phyloP scores from a whole-genome alignment of 495 filamentous ascomycete genomes.

The Trichoderma virens region DNA sequence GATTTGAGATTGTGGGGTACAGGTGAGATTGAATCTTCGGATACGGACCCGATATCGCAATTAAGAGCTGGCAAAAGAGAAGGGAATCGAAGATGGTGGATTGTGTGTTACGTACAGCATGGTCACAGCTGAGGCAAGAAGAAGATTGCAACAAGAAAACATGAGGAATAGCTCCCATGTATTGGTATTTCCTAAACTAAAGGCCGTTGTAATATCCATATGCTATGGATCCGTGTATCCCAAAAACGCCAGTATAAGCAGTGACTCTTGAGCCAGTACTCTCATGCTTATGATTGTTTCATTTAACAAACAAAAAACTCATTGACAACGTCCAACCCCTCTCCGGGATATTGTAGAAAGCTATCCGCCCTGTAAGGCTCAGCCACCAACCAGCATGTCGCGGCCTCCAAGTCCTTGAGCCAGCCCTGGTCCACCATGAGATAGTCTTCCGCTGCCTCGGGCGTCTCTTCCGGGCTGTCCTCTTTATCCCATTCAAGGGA shows the following conservation, averaged over 20 bases:
- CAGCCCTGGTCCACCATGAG: background rate
- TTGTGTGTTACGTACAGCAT: too few species aligned
- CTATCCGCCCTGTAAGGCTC: background rate
- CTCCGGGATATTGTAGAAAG: background rate
- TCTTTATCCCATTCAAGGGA: background rate
- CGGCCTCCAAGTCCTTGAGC: background rate
- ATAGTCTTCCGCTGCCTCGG: background rate
- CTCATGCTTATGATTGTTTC: background rate
- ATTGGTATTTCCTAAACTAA: too few species aligned
- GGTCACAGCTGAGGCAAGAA: too few species aligned
- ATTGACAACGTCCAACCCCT: background rate
- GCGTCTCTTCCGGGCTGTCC: background rate
- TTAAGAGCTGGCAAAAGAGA: background rate
- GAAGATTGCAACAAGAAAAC: too few species aligned
- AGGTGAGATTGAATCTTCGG: background rate
- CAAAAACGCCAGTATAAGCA: background rate
- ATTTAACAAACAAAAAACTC: background rate
- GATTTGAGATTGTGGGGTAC: background rate
- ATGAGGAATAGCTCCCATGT: background rate
- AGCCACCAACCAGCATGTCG: constrained; percentile 2
- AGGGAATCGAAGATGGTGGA: background rate
- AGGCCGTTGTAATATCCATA: background rate
- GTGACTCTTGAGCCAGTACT: background rate
- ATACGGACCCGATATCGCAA: background rate
- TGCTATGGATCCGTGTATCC: background rate